Percentiles rank a stretch among this genome's conserved stretches.
These are phyloP conservation scores for Deuterostichococcus epilithicus DNA, from an alignment of 139 green algal genomes.

Conservation along the genomic window DNA sequence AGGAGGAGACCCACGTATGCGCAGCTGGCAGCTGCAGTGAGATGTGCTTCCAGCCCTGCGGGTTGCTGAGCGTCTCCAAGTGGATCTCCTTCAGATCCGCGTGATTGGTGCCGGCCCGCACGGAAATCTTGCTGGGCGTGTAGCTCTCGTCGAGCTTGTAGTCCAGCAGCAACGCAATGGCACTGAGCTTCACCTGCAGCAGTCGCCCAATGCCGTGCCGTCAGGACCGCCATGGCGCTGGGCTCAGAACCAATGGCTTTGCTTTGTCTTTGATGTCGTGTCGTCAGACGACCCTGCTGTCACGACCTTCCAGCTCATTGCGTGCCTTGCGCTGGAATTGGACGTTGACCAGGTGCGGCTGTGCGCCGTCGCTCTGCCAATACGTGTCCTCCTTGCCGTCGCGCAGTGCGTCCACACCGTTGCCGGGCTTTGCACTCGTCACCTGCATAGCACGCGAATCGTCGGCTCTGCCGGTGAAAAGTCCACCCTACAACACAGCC, in stretches of 20 bases:
- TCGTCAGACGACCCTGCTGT: background rate
- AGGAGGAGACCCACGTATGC: background rate
- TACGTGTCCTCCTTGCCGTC: constrained; percentile 90
- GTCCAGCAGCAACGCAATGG: constrained; percentile 86
- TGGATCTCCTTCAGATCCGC: constrained; percentile 82
- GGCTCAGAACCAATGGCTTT: background rate
- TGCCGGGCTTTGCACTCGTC: constrained; percentile 91
- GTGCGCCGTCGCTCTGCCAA: constrained; percentile 89
- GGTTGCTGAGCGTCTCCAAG: constrained; percentile 82
- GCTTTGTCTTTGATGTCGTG: too few species aligned
- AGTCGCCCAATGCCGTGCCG: background rate
- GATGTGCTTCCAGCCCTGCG: constrained; percentile 76
- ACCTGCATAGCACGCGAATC: constrained; percentile 37
- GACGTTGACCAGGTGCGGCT: constrained; percentile 92
- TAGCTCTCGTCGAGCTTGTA: constrained; percentile 96
- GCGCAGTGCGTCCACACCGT: constrained; percentile 91
- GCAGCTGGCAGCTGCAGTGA: constrained; percentile 33
- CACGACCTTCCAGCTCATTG: background rate
- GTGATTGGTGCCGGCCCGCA: constrained; percentile 75
- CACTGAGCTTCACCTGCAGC: constrained; percentile 48
- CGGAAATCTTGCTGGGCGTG: constrained; percentile 82
- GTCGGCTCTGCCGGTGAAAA: background rate
- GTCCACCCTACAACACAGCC: too few species aligned
- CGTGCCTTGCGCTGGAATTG: constrained; percentile 85
- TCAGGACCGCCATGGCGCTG: background rate